phyloP scores from a whole-genome alignment of 768 basidiomycete species.

The Pleurotus sapidus region DNA sequence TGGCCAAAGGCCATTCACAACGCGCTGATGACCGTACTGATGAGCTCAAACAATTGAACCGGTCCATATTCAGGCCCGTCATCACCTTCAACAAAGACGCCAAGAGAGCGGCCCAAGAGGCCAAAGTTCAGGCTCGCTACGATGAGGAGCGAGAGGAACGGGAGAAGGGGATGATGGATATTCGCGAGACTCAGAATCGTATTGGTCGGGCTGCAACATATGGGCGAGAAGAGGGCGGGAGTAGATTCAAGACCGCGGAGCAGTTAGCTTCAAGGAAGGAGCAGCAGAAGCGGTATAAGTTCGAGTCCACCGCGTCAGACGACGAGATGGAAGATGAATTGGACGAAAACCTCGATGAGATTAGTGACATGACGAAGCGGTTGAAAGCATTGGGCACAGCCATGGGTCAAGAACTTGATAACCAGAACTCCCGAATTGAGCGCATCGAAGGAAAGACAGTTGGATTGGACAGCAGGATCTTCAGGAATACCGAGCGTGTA shows the following conservation, averaged over 20 bases:
- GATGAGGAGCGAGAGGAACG: conserved; percentile 83
- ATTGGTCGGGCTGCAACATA: conserved; percentile 73
- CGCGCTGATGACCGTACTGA: conserved; percentile 92
- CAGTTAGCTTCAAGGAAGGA: conserved; percentile 60
- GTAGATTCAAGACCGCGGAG: conserved; percentile 44
- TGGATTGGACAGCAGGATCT: conserved; percentile 69
- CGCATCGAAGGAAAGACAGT: conserved; percentile 78
- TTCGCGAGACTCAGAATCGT: conserved; percentile 84
- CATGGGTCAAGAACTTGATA: conserved; percentile 86
- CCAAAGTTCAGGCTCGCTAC: conserved; percentile 80
- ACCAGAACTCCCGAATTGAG: conserved; percentile 79
- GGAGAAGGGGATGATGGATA: conserved; percentile 82
- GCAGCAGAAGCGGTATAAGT: conserved; percentile 82
- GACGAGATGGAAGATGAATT: conserved; percentile 95
- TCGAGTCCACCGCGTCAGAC: conserved; percentile 86
- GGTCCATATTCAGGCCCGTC: conserved; percentile 91
- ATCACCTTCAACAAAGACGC: conserved; percentile 91
- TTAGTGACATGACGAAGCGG: conserved; percentile 70
- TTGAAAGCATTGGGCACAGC: conserved; percentile 77
- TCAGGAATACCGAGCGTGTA: conserved; percentile 82
- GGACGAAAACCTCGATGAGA: conserved; percentile 88
- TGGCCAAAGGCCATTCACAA: conserved; percentile 81
- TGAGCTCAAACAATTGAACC: conserved; percentile 92
- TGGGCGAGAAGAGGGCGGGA: conserved; percentile 40
- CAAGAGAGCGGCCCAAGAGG: conserved; percentile 86